A percentile compares a stretch with the other conserved stretches of the same genome.
Conservation (phyloP, 768 basidiomycete genomes). For the Tephrocybe rancida region DNA sequence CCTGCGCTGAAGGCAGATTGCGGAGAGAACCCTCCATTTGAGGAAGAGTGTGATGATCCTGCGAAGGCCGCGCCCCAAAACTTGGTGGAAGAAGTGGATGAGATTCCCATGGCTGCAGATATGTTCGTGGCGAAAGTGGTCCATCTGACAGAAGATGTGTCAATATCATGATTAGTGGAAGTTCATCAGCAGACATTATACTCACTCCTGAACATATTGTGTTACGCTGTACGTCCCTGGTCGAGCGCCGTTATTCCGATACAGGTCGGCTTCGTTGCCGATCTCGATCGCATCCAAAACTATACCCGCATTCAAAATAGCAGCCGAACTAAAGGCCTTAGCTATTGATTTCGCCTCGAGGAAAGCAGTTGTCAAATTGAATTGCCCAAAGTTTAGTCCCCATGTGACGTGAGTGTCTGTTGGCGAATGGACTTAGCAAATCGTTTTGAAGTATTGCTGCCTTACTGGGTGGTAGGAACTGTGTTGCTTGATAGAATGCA, state of each 20-base stretch:
- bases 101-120: slow-evolving; percentile 38
- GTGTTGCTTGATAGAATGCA: slow-evolving; percentile 45
- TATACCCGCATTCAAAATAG: slow-evolving; percentile 42
- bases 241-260: slow-evolving; percentile 47
- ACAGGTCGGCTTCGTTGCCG: slow-evolving; percentile 67
- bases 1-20: slow-evolving; percentile 57
- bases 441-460: background rate
- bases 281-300: slow-evolving; percentile 59
- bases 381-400: slow-evolving; percentile 67
- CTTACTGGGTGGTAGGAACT: slow-evolving; percentile 21
- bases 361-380: slow-evolving; percentile 52
- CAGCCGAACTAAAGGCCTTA: slow-evolving; percentile 47
- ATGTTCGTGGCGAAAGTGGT: slow-evolving; percentile 49
- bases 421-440: background rate
- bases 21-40: slow-evolving; percentile 54
- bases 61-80: slow-evolving; percentile 56
- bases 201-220: slow-evolving; percentile 55
- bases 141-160: slow-evolving; percentile 3
- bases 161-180: background rate
- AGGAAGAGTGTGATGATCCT: slow-evolving; percentile 43
- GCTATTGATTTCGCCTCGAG: slow-evolving; percentile 51
- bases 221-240: slow-evolving; percentile 38
- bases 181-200: slow-evolving; percentile 1
- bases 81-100: slow-evolving; percentile 38
- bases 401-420: slow-evolving; percentile 64